Conservation (phyloP, 805 yeast genomes). For the Barnettozyma sp. region DNA sequence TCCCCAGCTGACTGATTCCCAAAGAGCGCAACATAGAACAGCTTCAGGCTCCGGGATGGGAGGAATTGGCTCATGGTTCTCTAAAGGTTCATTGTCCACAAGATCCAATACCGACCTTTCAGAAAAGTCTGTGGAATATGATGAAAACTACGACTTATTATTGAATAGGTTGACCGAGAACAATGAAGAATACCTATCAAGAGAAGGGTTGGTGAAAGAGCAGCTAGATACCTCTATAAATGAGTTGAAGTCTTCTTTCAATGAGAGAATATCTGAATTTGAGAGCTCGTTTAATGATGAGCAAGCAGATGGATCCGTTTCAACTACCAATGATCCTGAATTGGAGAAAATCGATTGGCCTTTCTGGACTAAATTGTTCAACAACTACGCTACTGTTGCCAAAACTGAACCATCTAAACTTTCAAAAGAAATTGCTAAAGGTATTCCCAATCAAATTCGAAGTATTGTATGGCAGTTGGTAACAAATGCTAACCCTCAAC, state of each 20-base stretch:
- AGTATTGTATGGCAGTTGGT: conserved; percentile 92
- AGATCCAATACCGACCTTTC: conserved; percentile 13
- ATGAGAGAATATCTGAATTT: conserved; percentile 17
- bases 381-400: conserved; percentile 67
- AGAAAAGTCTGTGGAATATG: conserved; percentile 20
- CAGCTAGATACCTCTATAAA: conserved; percentile 42
- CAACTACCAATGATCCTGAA: conserved; percentile 27
- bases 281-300: conserved; percentile 5
- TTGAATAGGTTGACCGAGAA: conserved; percentile 54
- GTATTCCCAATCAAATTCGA: conserved; percentile 79
- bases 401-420: conserved; percentile 52
- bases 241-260: conserved; percentile 30
- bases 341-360: conserved; percentile 60
- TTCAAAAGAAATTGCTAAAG: conserved; percentile 55
- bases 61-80: conserved; percentile 22
- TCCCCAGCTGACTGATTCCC: conserved; percentile 20
- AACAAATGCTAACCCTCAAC: conserved; percentile 62
- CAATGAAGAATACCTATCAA: conserved; percentile 41
- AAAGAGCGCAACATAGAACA: conserved; percentile 21
- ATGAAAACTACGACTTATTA: conserved; percentile 50
- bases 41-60: conserved; percentile 10
- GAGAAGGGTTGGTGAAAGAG: conserved; percentile 46
- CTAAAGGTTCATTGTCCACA: conserved; percentile 10
- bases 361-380: conserved; percentile 79
- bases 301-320: conserved; percentile 9